These are phyloP conservation scores for Suillus occidentalis DNA, from an alignment of 768 basidiomycete genomes.

Conservation along the genomic window DNA sequence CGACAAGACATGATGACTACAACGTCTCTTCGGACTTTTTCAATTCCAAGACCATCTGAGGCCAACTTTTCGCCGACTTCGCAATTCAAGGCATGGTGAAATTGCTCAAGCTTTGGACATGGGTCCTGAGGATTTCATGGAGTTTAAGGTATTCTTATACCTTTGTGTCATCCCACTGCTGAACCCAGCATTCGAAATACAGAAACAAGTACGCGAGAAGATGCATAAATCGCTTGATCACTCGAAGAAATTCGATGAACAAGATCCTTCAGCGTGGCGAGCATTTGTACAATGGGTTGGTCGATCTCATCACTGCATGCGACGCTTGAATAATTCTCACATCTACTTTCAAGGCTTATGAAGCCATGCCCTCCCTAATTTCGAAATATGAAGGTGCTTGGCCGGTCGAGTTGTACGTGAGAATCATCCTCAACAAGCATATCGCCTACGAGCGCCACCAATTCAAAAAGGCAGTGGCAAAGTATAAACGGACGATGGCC, in stretches of 20 bases:
- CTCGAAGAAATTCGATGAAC: neutral
- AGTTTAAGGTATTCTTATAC: neutral
- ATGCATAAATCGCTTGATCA: neutral
- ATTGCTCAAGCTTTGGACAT: neutral
- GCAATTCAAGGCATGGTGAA: neutral
- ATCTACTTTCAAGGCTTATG: neutral
- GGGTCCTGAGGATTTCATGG: neutral
- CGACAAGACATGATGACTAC: neutral
- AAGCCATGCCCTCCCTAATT: neutral
- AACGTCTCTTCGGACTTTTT: neutral
- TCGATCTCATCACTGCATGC: neutral
- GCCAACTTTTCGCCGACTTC: neutral
- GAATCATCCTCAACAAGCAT: neutral
- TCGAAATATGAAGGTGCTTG: neutral
- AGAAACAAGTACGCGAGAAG: neutral
- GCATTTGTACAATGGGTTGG: neutral
- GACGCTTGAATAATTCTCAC: neutral
- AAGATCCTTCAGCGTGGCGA: neutral
- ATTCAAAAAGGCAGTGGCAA: neutral
- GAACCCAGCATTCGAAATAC: neutral
- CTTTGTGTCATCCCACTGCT: neutral
- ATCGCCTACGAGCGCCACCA: neutral
- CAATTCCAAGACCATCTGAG: neutral
- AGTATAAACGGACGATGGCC: neutral
- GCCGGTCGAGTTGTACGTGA: neutral